phyloP scores from a whole-genome alignment of 306 rosid species.

The Begonia fuchsioides region DNA sequence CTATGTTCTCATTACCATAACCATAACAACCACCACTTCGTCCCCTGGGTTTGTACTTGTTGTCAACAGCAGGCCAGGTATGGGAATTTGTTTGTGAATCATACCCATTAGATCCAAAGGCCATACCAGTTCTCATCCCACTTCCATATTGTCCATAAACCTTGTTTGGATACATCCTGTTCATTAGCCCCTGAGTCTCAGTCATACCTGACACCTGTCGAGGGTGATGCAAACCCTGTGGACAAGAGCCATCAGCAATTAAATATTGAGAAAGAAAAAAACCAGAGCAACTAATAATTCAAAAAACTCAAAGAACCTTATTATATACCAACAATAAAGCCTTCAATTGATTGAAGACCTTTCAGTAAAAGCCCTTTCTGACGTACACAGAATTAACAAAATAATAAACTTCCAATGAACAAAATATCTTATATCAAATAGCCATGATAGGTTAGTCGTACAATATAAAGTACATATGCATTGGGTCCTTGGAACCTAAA shows the following conservation, averaged over 20 bases:
- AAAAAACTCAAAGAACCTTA: not conserved
- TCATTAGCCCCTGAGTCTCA: slow-evolving; percentile 44
- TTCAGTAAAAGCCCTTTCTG: too few species aligned
- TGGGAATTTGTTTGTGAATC: slow-evolving; percentile 69
- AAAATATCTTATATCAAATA: too few species aligned
- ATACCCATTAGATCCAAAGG: slow-evolving; percentile 70
- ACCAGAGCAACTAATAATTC: not conserved
- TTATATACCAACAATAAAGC: too few species aligned
- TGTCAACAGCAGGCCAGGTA: slow-evolving; percentile 73
- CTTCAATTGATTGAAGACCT: too few species aligned
- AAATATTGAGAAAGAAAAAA: not conserved
- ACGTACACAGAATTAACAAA: too few species aligned
- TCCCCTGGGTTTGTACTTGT: slow-evolving; percentile 73
- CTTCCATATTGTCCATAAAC: slow-evolving; percentile 65
- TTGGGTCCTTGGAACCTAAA: too few species aligned
- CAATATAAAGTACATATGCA: too few species aligned
- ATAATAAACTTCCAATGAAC: too few species aligned
- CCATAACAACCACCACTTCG: slow-evolving; percentile 55
- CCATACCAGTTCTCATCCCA: slow-evolving; percentile 64
- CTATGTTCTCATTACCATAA: slow-evolving; percentile 74
- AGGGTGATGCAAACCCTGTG: slow-evolving; percentile 80
- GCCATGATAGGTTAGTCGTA: too few species aligned
- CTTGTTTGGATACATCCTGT: slow-evolving; percentile 66
- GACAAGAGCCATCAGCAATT: not conserved
- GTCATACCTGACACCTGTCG: slow-evolving; percentile 73